These are phyloP conservation scores for Podila verticillata DNA, from an alignment of 192 early-diverging fungal species.

Conservation along the genomic window DNA sequence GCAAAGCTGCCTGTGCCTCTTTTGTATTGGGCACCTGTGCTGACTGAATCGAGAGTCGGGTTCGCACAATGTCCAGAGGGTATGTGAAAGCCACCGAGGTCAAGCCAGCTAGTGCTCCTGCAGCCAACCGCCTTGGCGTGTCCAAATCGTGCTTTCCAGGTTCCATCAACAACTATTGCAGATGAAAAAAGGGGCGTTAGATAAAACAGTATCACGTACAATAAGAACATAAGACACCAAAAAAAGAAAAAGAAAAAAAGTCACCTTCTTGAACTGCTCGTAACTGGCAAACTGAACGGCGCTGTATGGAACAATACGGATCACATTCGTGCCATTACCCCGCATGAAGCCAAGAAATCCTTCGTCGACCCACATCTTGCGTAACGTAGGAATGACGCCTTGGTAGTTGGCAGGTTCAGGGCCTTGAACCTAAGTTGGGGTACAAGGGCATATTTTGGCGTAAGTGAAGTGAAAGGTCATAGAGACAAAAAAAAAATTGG, in stretches of 20 bases:
- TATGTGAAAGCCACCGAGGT: slow-evolving; percentile 83
- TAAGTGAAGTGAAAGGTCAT: not conserved
- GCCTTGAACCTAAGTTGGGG: slow-evolving; percentile 59
- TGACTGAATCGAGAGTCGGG: slow-evolving; percentile 79
- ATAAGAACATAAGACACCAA: not conserved
- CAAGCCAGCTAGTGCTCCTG: slow-evolving; percentile 80
- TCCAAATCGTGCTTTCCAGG: slow-evolving; percentile 75
- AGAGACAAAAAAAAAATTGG: no score
- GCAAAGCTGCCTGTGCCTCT: slow-evolving; percentile 61
- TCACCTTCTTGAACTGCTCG: slow-evolving; percentile 75
- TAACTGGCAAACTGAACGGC: slow-evolving; percentile 86
- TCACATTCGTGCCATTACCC: slow-evolving; percentile 87
- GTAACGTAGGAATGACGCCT: slow-evolving; percentile 76
- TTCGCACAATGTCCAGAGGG: slow-evolving; percentile 82
- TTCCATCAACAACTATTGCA: slow-evolving; percentile 66
- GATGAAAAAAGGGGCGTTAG: not conserved
- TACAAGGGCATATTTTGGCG: not conserved
- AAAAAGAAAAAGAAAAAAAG: not conserved
- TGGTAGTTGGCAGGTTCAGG: slow-evolving; percentile 70
- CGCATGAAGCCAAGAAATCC: slow-evolving; percentile 77
- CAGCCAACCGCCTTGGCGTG: slow-evolving; percentile 72
- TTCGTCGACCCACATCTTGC: slow-evolving; percentile 83
- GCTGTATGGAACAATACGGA: slow-evolving; percentile 84
- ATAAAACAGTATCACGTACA: not conserved
- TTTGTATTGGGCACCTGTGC: slow-evolving; percentile 62